Evolutionary conservation across 257 asterid species (phyloP).

Genomic region (Anisodus tanguticus): DNA sequence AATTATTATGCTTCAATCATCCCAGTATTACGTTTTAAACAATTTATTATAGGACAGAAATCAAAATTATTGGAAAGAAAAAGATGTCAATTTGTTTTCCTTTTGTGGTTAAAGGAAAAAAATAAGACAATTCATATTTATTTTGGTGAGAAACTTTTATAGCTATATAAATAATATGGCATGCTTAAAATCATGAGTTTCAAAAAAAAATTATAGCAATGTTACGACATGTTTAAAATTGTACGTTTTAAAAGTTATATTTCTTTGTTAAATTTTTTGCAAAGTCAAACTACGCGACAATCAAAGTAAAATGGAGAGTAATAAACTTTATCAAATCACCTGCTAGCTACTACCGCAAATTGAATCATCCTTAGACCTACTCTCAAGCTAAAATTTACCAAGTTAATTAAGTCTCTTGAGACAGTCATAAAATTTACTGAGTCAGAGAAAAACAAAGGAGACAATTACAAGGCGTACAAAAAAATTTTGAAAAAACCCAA

Average conservation of each 20-base stretch:
- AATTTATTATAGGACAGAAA: background rate
- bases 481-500: background rate
- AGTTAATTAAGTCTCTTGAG: no score
- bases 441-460: background rate
- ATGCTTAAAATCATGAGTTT: no score
- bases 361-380: no score
- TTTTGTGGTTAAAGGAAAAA: background rate
- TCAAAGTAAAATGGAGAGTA: background rate
- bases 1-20: background rate
- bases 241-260: background rate
- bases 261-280: background rate
- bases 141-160: background rate
- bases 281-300: no score
- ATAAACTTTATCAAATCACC: no score
- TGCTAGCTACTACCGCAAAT: no score
- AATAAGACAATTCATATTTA: no score
- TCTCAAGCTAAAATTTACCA: no score
- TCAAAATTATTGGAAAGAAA: background rate
- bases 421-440: background rate
- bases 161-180: background rate
- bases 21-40: background rate
- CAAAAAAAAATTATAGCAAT: background rate
- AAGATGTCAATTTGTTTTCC: background rate
- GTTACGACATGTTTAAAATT: background rate
- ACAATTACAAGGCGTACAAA: background rate